These are phyloP conservation scores for Trypanosoma grayi DNA, from an alignment of 208 protist species.

Conservation along the genomic window DNA sequence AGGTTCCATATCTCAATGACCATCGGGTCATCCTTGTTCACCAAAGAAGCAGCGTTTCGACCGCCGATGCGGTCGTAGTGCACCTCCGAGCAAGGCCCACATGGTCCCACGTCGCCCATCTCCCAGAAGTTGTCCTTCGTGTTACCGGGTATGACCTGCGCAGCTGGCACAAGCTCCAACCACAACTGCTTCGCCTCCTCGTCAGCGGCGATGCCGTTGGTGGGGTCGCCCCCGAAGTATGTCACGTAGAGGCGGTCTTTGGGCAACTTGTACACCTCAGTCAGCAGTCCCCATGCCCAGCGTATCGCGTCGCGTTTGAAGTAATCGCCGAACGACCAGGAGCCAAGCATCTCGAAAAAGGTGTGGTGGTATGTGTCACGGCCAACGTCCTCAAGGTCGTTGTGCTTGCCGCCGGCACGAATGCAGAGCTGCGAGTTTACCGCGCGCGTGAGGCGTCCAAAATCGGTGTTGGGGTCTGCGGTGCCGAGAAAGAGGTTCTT, in stretches of 20 bases:
- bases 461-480: constrained; percentile 90
- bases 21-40: constrained; percentile 98
- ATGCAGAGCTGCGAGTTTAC: constrained; percentile 99
- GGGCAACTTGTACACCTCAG: constrained; percentile 93
- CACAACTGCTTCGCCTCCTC: constrained; percentile 93
- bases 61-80: constrained; percentile 98
- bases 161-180: constrained; percentile 89
- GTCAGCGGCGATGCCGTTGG: constrained; percentile 89
- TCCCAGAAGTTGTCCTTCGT: constrained; percentile 99
- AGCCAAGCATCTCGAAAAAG: constrained; percentile 99
- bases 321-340: constrained; percentile 99
- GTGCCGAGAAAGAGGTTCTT: constrained; percentile 98
- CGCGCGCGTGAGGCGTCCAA: constrained; percentile 93
- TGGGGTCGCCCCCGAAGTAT: constrained; percentile 96
- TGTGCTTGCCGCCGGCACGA: constrained; percentile 99
- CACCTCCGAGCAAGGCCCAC: constrained; percentile 98
- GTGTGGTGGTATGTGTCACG: constrained; percentile 99
- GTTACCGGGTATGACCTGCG: constrained; percentile 90
- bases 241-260: constrained; percentile 97
- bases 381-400: constrained; percentile 99
- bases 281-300: constrained; percentile 98
- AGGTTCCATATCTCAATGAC: constrained; percentile 99
- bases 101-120: constrained; percentile 98
- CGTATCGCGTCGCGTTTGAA: constrained; percentile 98
- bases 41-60: constrained; percentile 93